phyloP scores from a whole-genome alignment of 345 rosid genomes.

The Ceriops decandra region DNA sequence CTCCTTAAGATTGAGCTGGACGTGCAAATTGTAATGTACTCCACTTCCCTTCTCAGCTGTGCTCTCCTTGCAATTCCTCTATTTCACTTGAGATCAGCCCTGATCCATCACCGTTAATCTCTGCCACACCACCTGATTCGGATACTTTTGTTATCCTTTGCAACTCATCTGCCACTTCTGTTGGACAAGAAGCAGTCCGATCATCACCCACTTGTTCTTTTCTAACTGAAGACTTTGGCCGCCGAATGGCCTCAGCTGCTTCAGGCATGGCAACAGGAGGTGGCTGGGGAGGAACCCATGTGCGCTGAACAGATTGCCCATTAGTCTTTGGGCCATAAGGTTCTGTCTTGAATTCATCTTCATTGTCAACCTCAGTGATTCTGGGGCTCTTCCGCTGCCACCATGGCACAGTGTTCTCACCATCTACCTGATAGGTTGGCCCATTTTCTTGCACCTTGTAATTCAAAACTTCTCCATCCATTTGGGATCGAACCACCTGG shows the following conservation, averaged over 20 bases:
- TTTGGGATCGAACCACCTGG: conserved; percentile 35
- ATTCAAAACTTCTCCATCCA: conserved; percentile 35
- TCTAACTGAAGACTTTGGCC: conserved; percentile 57
- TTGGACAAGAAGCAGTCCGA: conserved; percentile 30
- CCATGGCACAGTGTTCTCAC: conserved; percentile 47
- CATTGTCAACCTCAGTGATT: conserved; percentile 59
- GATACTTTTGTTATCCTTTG: conserved; percentile 70
- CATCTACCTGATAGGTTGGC: conserved; percentile 31
- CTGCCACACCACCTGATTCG: conserved; percentile 53
- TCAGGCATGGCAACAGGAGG: conserved; percentile 90
- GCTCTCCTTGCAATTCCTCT: conserved; percentile 53
- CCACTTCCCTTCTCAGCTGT: conserved; percentile 34
- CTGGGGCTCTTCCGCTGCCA: conserved; percentile 70
- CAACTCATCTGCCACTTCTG: conserved; percentile 49
- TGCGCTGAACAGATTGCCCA: conserved; percentile 52
- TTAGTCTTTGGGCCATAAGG: conserved; percentile 34
- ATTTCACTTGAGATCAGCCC: conserved; percentile 47
- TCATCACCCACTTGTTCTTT: conserved; percentile 54
- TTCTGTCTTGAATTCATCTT: conserved; percentile 38
- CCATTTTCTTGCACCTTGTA: conserved; percentile 40
- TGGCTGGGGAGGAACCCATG: conserved; percentile 95
- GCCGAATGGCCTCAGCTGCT: conserved; percentile 93
- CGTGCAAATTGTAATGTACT: background rate
- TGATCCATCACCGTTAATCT: conserved; percentile 32
- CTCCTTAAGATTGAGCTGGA: conserved; percentile 5